These are phyloP conservation scores for Filobasidium uniguttulatum DNA, from an alignment of 1,284 basidiomycete species.

Conservation along the genomic window DNA sequence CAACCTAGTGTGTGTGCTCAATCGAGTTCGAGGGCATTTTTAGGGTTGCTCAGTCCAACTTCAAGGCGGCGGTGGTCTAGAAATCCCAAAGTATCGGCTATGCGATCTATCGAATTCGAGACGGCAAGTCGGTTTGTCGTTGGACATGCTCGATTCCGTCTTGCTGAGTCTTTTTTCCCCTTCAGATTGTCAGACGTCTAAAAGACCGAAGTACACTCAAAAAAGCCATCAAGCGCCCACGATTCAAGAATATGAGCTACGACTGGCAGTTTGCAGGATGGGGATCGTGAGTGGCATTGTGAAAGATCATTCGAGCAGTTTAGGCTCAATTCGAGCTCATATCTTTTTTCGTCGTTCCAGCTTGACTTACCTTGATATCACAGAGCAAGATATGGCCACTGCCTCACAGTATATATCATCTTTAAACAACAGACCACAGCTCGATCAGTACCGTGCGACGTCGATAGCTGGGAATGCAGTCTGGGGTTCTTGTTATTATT, in stretches of 20 bases:
- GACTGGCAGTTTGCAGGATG: constrained; percentile 13
- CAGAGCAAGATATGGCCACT: not conserved
- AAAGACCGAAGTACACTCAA: constrained; percentile 8
- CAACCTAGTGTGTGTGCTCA: not conserved
- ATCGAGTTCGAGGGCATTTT: not conserved
- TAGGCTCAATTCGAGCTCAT: not conserved
- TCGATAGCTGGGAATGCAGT: constrained; percentile 13
- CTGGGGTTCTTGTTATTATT: constrained; percentile 12
- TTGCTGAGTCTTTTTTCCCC: not conserved
- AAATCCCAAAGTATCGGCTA: not conserved
- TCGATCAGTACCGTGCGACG: constrained; percentile 9
- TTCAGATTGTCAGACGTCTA: constrained; percentile 9
- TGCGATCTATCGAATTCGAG: not conserved
- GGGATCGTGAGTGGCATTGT: constrained; percentile 8
- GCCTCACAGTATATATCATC: constrained; percentile 1
- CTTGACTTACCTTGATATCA: constrained; percentile 6
- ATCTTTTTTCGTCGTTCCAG: too few species aligned
- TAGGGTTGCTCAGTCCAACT: not conserved
- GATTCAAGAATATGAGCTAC: constrained; percentile 8
- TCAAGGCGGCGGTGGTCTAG: not conserved
- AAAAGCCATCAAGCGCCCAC: constrained; percentile 1
- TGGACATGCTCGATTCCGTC: not conserved
- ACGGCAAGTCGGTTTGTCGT: not conserved
- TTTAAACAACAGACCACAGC: not conserved
- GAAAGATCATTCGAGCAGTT: too few species aligned